These are phyloP conservation scores for Balamuthia mandrillaris DNA, from an alignment of 208 protist species.

Conservation along the genomic window DNA sequence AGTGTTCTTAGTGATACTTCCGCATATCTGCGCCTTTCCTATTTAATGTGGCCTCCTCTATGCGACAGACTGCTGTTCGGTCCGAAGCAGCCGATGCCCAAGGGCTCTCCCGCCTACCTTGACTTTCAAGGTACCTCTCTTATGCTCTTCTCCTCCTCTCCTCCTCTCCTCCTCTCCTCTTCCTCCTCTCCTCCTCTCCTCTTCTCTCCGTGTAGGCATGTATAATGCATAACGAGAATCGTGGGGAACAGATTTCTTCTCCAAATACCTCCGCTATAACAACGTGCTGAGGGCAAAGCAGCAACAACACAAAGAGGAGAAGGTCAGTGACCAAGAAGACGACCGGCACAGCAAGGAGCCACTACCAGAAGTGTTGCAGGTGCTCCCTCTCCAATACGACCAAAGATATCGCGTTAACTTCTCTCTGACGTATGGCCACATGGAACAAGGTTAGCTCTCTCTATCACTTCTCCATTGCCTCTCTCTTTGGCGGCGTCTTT, in stretches of 20 bases:
- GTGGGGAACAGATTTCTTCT: conserved; percentile 4
- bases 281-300: neutral
- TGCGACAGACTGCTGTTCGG: conserved; percentile 12
- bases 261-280: neutral
- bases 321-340: too few relatives aligned
- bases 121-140: neutral
- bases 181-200: neutral
- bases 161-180: neutral
- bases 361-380: too few relatives aligned
- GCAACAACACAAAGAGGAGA: neutral
- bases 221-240: too few relatives aligned
- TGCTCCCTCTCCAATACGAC: neutral
- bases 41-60: neutral
- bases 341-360: too few relatives aligned
- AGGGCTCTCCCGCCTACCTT: neutral
- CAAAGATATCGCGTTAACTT: neutral
- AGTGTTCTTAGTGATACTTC: too few relatives aligned
- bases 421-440: too few relatives aligned
- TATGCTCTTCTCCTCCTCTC: neutral
- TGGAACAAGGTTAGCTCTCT: neutral
- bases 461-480: neutral
- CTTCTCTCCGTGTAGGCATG: too few relatives aligned
- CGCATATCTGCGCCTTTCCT: too few relatives aligned
- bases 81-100: neutral
- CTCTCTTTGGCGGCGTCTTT: neutral